Base-by-base conservation (phyloP, 169 alveolate genomes). In the Amoebophrya sp. region DNA sequence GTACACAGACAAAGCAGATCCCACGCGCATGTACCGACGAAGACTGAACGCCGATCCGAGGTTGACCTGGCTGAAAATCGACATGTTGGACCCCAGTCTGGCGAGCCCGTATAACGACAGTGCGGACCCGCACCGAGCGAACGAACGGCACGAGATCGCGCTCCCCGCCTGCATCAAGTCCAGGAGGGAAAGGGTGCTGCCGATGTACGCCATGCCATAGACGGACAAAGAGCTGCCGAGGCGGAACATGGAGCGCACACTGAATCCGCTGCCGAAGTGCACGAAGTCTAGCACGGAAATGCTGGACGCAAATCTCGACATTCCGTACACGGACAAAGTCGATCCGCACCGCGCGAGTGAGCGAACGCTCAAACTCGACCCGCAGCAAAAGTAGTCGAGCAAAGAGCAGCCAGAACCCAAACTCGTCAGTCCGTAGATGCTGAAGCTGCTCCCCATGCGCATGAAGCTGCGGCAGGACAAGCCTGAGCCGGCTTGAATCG, bases 261-360 rank as follows among this genome's bases (percentile, higher is more conserved):
- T 38, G 77, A 89, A 39, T 10, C 40, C 54, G 91, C 66, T 40
- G 91, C 91, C 91, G 77, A 89, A 39, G 38, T 39, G 53, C 53
- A 35, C 91, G 40, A 41, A 89, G 38, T 41, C 91, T 2, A 89
- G 54, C 14, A 40, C 33, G 1, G 77, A 40, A 2, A 89, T 18
- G 39, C 66, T 38, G 53, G 77, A 40, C 23, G 77, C 91, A 32
- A 39, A 39, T 14, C 40, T 0, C 39, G 91, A 0, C 38, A 40
- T 25, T 7, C 91, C 91, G 39, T 23, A 39, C 10, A 89, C 91
- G 38, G 77, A 40, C n/a, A 14, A 29, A 12, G 77, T 39, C 29
- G 40, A 23, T 1, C 91, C 91, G 66, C 32, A 32, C n/a, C 91
- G 54, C n/a, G 77, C 91, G 53, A 89, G 77, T 0, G 91, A 89